phyloP scores from a whole-genome alignment of 805 yeast genomes.

The Pichia pseudocactophila region DNA sequence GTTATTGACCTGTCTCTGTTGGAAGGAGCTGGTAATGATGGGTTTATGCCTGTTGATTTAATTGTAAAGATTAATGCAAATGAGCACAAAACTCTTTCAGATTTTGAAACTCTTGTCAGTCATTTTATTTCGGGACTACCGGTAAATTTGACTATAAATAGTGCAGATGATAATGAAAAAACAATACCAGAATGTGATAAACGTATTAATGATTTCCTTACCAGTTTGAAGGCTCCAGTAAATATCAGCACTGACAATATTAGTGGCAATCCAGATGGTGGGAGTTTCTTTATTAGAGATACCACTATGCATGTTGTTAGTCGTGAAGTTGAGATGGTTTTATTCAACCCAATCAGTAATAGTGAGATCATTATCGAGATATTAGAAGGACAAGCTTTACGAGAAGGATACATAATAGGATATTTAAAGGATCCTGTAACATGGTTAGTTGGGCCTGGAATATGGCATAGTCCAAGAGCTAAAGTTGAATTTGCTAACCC shows the following conservation, averaged over 20 bases:
- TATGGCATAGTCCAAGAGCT: slow-evolving; percentile 39
- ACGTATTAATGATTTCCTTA: neutral
- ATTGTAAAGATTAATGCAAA: neutral
- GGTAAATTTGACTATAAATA: slow-evolving; percentile 20
- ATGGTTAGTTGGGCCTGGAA: slow-evolving; percentile 44
- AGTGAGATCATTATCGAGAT: slow-evolving; percentile 35
- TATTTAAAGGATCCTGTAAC: slow-evolving; percentile 32
- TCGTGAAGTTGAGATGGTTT: slow-evolving; percentile 44
- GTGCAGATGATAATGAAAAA: slow-evolving; percentile 18
- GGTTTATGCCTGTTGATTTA: neutral
- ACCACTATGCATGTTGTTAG: slow-evolving; percentile 47
- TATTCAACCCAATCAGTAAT: slow-evolving; percentile 47
- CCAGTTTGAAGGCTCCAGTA: slow-evolving; percentile 1
- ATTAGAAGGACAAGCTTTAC: slow-evolving; percentile 38
- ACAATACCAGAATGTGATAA: neutral
- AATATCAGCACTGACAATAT: slow-evolving; percentile 1
- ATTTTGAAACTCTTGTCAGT: slow-evolving; percentile 27
- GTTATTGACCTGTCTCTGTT: slow-evolving; percentile 15
- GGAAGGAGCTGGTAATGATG: slow-evolving; percentile 18
- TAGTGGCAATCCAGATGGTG: slow-evolving; percentile 1
- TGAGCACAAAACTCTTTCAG: neutral
- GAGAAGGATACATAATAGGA: slow-evolving; percentile 39
- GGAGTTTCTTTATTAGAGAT: slow-evolving; percentile 32
- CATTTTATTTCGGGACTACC: slow-evolving; percentile 30
- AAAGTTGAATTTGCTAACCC: slow-evolving; percentile 37